Conservation (phyloP, 768 basidiomycete species). For the Mycena venus region DNA sequence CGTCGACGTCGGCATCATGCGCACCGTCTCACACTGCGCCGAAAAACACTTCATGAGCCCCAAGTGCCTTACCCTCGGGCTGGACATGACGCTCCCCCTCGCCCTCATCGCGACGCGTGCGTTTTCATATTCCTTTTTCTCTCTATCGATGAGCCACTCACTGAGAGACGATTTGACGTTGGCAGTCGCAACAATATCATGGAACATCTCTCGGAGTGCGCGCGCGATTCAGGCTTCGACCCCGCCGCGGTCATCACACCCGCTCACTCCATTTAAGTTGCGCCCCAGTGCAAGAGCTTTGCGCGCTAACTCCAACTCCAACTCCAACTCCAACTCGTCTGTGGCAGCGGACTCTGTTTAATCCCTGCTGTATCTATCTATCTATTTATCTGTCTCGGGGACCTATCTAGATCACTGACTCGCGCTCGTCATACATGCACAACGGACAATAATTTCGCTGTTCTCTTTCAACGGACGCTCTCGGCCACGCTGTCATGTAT, state of each 20-base stretch:
- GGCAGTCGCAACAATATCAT: slow-evolving; percentile 15
- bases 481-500: no score
- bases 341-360: no score
- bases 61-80: slow-evolving; percentile 19
- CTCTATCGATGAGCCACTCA: not conserved
- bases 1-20: slow-evolving; percentile 6
- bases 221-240: not conserved
- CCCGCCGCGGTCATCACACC: not conserved
- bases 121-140: not conserved
- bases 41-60: slow-evolving; percentile 1
- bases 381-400: no score
- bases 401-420: no score
- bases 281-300: no score
- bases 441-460: no score
- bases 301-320: no score
- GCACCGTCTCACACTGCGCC: not conserved
- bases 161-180: not conserved
- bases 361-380: no score
- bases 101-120: slow-evolving; percentile 26
- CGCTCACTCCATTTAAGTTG: slow-evolving; percentile 1
- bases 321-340: no score
- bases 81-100: slow-evolving; percentile 24
- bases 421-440: no score
- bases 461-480: no score
- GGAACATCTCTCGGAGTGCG: not conserved